Conservation (phyloP, 2,329 filamentous ascomycete species). For the Paraphoma sp. region DNA sequence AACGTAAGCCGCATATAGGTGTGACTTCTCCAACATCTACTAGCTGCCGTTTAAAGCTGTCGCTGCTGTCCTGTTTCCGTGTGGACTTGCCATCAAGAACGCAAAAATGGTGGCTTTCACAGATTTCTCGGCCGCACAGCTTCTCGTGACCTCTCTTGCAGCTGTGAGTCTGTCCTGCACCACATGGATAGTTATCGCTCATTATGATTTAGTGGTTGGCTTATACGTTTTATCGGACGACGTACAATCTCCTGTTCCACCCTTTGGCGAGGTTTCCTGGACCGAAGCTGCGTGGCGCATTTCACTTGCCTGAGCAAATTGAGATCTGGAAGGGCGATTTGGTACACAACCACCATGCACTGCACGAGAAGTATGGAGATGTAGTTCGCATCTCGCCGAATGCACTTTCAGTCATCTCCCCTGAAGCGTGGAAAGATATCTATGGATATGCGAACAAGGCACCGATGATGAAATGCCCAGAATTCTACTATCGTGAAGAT, state of each 20-base stretch:
- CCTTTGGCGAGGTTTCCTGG: constrained; percentile 12
- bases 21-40: too few relatives aligned
- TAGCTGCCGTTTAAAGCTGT: too few relatives aligned
- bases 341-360: constrained; percentile 4
- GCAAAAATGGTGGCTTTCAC: neutral
- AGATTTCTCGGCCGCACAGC: neutral
- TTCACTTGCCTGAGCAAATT: constrained; percentile 2
- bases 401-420: constrained; percentile 10
- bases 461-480: constrained; percentile 15
- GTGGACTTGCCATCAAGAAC: neutral
- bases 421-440: constrained; percentile 24
- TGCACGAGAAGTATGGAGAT: constrained; percentile 17
- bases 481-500: constrained; percentile 7
- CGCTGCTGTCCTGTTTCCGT: neutral
- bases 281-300: constrained; percentile 4
- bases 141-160: neutral
- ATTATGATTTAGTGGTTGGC: neutral
- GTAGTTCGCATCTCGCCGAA: constrained; percentile 14
- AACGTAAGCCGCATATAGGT: too few relatives aligned
- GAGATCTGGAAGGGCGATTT: neutral
- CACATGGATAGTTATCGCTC: neutral
- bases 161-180: neutral
- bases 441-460: constrained; percentile 13
- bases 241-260: constrained; percentile 11
- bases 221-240: neutral